Evolutionary conservation across 2,329 filamentous ascomycete species (phyloP), one percentile per base, ranked within the genome.

Genomic region (Aspergillus chevalieri): DNA sequence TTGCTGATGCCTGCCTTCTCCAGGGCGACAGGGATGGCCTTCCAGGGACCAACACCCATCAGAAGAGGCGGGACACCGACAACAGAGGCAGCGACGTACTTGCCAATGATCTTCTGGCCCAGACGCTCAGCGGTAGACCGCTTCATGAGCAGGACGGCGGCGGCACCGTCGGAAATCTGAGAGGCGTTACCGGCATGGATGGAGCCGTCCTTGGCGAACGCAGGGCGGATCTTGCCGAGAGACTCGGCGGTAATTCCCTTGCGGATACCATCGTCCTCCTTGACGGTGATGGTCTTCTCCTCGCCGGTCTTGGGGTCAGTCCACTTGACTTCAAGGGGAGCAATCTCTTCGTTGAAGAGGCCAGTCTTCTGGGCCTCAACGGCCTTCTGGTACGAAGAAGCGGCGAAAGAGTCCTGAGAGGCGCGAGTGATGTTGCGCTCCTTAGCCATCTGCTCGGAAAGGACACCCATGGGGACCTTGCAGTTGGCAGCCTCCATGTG

Each of bases 151-250:
- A 97, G 81, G 6, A 97, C 92, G 44, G 93, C 93, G 26, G 93
- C 92, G 19, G 93, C 93, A 58, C 93, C 93, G 74, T 98, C 90
- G 26, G 89, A 93, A 68, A 98, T 90, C 74, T 97, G 93, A 47
- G 85, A 90, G 24, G 93, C 92, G 71, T 97, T 98, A 62, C 93
- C 93, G 50, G 89, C 93, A 78, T 97, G 92, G 74, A 97, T 97
- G 63, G 81, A 85, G 41, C 93, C 93, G 64, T 93, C 86, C 73
- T 94, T 90, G 57, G 89, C 83, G 66, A 97, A 97, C 10, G 92
- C 89, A 14, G 92, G 82, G 55, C 82, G 84, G 70, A 97, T 94
- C 82, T 96, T 96, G 72, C 76, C 78, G n/a, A 97, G 83, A 1
- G 85, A 87, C 74, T 97, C 89, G 56, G 81, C 80, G 3, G 93